Conservation (phyloP, 768 basidiomycete species). For the Mycena chlorophos region DNA sequence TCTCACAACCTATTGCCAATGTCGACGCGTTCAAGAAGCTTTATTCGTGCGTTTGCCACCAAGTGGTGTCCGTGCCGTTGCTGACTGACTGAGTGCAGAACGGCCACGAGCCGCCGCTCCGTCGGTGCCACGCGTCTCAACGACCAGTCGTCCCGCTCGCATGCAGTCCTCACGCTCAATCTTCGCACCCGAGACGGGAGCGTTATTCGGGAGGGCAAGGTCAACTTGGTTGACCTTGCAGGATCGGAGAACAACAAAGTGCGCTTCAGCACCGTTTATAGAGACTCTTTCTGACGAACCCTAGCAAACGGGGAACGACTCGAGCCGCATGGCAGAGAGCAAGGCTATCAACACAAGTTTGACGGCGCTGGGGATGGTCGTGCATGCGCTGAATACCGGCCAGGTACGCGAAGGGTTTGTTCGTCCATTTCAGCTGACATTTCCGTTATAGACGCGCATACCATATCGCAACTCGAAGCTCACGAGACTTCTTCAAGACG, state of each 20-base stretch:
- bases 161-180: slow-evolving; percentile 80
- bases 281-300: slow-evolving; percentile 1
- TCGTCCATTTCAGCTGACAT: neutral
- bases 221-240: slow-evolving; percentile 86
- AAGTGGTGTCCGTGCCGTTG: slow-evolving; percentile 1
- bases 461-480: slow-evolving; percentile 91
- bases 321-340: slow-evolving; percentile 85
- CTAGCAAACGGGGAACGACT: slow-evolving; percentile 83
- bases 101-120: slow-evolving; percentile 74
- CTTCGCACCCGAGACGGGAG: slow-evolving; percentile 37
- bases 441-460: slow-evolving; percentile 57
- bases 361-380: slow-evolving; percentile 84
- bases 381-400: slow-evolving; percentile 77
- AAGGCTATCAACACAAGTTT: slow-evolving; percentile 89
- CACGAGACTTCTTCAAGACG: slow-evolving; percentile 87
- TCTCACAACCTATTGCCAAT: slow-evolving; percentile 39
- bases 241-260: slow-evolving; percentile 92
- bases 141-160: slow-evolving; percentile 81
- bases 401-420: slow-evolving; percentile 44
- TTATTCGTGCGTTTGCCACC: slow-evolving; percentile 41
- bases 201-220: slow-evolving; percentile 50
- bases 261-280: slow-evolving; percentile 7
- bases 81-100: slow-evolving; percentile 37
- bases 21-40: slow-evolving; percentile 47
- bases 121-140: slow-evolving; percentile 88